Conservation (phyloP, 495 filamentous ascomycete genomes). For the Penicillium bialowiezense region DNA sequence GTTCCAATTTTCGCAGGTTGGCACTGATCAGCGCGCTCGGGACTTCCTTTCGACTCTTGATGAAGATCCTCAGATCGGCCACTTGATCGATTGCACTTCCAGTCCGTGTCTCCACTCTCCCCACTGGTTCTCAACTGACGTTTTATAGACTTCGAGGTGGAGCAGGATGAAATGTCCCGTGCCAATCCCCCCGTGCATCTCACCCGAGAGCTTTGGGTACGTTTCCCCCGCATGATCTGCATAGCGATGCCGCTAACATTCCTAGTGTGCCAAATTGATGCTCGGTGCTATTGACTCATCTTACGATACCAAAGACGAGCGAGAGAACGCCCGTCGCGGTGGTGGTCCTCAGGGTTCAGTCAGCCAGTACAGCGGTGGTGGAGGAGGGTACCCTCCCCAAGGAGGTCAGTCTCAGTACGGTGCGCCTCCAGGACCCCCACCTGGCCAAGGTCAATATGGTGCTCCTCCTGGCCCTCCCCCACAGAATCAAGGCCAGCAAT, state of each 20-base stretch:
- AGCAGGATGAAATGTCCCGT: constrained; percentile 61
- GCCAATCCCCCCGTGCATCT: constrained; percentile 54
- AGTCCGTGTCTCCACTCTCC: constrained; percentile 48
- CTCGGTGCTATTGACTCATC: constrained; percentile 65
- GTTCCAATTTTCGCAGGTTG: constrained; percentile 75
- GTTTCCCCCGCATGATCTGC: constrained; percentile 3
- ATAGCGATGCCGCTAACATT: not conserved
- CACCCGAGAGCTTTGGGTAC: constrained; percentile 64
- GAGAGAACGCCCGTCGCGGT: constrained; percentile 26
- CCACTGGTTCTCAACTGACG: constrained; percentile 15
- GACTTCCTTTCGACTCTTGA: constrained; percentile 63
- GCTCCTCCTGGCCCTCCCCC: constrained; percentile 10
- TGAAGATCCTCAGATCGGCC: constrained; percentile 59
- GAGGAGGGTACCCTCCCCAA: not conserved
- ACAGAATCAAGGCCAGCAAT: too few species aligned
- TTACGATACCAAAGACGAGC: constrained; percentile 66
- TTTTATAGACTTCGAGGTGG: constrained; percentile 59
- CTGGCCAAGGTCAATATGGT: constrained; percentile 33
- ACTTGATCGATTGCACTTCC: constrained; percentile 68
- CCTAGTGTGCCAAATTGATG: constrained; percentile 63
- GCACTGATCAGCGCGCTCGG: constrained; percentile 63
- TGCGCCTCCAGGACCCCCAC: constrained; percentile 20
- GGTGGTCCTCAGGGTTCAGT: constrained; percentile 10
- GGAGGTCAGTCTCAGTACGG: not conserved
- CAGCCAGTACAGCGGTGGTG: constrained; percentile 2